Evolutionary conservation across 495 filamentous ascomycete species (phyloP).

Genomic region (Tuber magnatum): DNA sequence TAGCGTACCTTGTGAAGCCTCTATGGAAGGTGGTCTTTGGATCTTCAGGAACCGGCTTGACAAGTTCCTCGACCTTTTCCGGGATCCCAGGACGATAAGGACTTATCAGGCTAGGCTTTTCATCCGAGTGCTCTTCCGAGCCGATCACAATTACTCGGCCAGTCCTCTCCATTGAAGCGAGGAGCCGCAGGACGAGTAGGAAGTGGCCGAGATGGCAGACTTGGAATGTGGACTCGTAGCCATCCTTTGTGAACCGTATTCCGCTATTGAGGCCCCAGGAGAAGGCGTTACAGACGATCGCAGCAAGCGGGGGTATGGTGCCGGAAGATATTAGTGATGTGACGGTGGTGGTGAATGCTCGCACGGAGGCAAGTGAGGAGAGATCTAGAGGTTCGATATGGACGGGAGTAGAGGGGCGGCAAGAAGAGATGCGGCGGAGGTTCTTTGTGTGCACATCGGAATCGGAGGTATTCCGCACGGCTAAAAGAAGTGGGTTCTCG

Average conservation of each 20-base stretch:
- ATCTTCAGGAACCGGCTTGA: background rate
- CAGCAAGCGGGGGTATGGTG: conserved; percentile 8
- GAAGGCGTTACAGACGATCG: conserved; percentile 13
- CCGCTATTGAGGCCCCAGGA: conserved; percentile 13
- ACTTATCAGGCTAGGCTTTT: background rate
- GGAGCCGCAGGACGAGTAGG: background rate
- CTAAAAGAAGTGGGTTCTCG: background rate
- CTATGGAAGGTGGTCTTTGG: background rate
- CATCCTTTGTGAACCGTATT: conserved; percentile 4
- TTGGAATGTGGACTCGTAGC: conserved; percentile 13
- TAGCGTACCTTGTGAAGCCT: conserved; percentile 1
- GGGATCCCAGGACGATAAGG: background rate
- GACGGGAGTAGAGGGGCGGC: background rate
- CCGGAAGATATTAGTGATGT: conserved; percentile 1
- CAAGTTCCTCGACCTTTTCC: background rate
- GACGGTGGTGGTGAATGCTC: background rate
- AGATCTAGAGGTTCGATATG: background rate
- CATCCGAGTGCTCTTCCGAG: background rate
- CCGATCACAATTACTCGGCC: background rate
- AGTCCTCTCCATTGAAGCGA: background rate
- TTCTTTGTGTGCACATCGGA: background rate
- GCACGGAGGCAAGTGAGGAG: background rate
- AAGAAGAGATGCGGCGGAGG: background rate
- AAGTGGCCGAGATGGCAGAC: conserved; percentile 5
- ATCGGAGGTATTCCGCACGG: background rate